A percentile compares a stretch with the other conserved stretches of the same genome.
Conservation (phyloP, 805 yeast species). For the Teunomyces funiuensis region DNA sequence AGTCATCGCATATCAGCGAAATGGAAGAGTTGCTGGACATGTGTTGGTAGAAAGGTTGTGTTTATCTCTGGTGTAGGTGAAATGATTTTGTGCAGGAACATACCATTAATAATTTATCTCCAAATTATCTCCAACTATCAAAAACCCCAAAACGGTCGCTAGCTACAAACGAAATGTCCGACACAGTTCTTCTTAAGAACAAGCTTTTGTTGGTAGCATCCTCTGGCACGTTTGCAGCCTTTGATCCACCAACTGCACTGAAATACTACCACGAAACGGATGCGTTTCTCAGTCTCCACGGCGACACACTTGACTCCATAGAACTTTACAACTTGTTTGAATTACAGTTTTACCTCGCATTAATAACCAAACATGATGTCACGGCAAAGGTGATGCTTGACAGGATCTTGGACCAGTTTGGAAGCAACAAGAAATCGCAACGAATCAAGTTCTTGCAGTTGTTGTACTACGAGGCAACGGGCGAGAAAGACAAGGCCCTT, state of each 20-base stretch:
- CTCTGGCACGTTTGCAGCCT: slow-evolving; percentile 50
- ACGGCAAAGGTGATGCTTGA: slow-evolving; percentile 71
- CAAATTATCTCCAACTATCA: background rate
- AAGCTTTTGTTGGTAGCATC: slow-evolving; percentile 50
- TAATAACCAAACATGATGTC: slow-evolving; percentile 60
- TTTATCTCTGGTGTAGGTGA: background rate
- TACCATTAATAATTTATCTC: background rate
- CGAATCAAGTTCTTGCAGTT: slow-evolving; percentile 56
- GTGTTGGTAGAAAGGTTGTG: background rate
- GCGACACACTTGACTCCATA: slow-evolving; percentile 41
- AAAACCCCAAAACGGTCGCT: background rate
- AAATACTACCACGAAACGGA: slow-evolving; percentile 42
- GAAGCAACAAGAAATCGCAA: slow-evolving; percentile 49
- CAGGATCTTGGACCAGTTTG: slow-evolving; percentile 65
- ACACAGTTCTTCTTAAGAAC: slow-evolving; percentile 29
- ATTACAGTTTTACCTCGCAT: slow-evolving; percentile 64
- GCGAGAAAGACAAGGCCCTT: slow-evolving; percentile 31
- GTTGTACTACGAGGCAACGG: slow-evolving; percentile 56
- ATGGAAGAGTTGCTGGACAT: background rate
- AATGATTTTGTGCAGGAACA: background rate
- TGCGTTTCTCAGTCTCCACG: slow-evolving; percentile 27
- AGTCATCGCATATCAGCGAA: slow-evolving; percentile 18
- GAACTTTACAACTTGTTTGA: slow-evolving; percentile 61
- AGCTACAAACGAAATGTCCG: background rate
- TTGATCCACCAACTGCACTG: slow-evolving; percentile 45